Evolutionary conservation across 495 filamentous ascomycete species (phyloP).

Genomic region (Aspergillus saccharolyticus): DNA sequence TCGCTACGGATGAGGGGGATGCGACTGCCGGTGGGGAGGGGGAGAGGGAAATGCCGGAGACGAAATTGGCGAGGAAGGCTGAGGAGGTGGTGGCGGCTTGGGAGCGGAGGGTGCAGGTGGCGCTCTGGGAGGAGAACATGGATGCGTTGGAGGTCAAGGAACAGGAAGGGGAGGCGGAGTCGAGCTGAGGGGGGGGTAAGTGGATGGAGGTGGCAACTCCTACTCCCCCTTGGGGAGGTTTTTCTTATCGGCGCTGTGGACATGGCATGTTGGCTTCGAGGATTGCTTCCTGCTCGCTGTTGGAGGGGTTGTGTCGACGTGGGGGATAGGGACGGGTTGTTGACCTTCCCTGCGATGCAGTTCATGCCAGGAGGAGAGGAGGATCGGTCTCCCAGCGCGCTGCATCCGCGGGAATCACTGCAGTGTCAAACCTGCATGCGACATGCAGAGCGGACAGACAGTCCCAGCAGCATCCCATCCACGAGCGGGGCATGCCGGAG

Average conservation of each 20-base stretch:
- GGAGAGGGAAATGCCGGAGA: slow-evolving; percentile 29
- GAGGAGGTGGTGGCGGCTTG: slow-evolving; percentile 43
- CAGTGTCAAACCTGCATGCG: neutral
- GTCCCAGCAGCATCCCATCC: too few species aligned
- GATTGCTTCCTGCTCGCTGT: too few species aligned
- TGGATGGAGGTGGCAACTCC: too few species aligned
- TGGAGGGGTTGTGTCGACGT: too few species aligned
- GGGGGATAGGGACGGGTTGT: too few species aligned
- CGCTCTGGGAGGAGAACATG: slow-evolving; percentile 43
- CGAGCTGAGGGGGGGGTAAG: slow-evolving; percentile 6
- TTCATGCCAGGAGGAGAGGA: too few species aligned
- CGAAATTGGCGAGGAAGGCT: slow-evolving; percentile 24
- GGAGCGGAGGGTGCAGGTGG: slow-evolving; percentile 44
- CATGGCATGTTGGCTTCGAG: too few species aligned
- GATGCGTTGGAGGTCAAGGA: slow-evolving; percentile 38
- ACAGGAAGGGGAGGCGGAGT: too few species aligned
- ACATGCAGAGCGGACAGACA: slow-evolving; percentile 3
- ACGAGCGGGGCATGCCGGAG: neutral
- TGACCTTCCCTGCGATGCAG: too few species aligned
- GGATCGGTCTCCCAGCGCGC: neutral
- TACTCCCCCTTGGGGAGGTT: too few species aligned
- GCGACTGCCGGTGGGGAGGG: slow-evolving; percentile 63
- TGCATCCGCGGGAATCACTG: neutral
- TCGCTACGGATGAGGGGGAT: slow-evolving; percentile 16
- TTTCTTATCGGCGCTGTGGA: too few species aligned